Evolutionary conservation across 78 protist species (phyloP), one percentile per base, ranked within the genome.

Genomic region (Isochrysis galbana): DNA sequence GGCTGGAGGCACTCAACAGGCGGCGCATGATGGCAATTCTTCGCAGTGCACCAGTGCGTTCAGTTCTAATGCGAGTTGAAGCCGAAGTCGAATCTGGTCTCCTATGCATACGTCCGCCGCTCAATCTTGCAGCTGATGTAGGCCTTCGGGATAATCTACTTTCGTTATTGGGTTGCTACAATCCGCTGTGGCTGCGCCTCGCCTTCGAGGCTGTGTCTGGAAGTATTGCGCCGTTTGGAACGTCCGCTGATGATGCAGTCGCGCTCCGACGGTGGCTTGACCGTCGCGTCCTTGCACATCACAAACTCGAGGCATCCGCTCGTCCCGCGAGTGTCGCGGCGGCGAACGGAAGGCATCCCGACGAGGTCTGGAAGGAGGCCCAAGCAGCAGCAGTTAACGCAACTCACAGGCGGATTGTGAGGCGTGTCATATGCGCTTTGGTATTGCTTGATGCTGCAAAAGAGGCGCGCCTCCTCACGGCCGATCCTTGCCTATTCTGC

Each of bases 401-500:
- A 14, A 67, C 77, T 32, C 36, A 21, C 32, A 10, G 32, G 77
- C 36, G 5, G 41, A 23, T 67, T 36, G 77, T 67, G 32, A 3
- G 74, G 74, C 74, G 74, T 32, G 74, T 21, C n/a, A 23, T 61
- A 10, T 61, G 74, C 74, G 74, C 26, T 10, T 32, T 61, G 29
- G 36, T 61, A 21, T 17, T 77, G 23, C 86, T 77, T 46, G 86
- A 77, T 46, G n/a, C 26, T 2, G 86, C 86, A 19, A 77, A 77
- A 10, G n/a, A 29, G n/a, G n/a, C 47, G 23, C 1, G 17, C 26
- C 46, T 77, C 19, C 86, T 77, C 47, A 19, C 1, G 34, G 44
- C 86, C 36, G 86, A 77, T 46, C 86, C 86, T 42, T 77, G 86
- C 86, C 86, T 77, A 26, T 77, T 77, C 86, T 1, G 45, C n/a